These are phyloP conservation scores for Globisporangium takayamanum DNA, from an alignment of 352 stramenopile species.

Conservation along the genomic window DNA sequence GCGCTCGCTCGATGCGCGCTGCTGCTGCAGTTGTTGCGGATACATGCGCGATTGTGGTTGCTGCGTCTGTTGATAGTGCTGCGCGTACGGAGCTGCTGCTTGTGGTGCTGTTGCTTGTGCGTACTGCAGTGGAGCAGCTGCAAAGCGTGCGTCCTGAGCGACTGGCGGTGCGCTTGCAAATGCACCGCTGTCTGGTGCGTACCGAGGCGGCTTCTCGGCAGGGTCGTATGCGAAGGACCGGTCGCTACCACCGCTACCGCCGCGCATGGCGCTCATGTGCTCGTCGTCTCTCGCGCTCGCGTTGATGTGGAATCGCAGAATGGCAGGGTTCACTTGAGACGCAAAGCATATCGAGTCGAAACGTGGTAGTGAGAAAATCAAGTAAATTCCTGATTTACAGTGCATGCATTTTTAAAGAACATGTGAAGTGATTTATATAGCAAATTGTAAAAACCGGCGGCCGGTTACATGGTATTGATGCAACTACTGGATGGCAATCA, in stretches of 20 bases:
- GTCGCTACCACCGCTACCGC: slow-evolving; percentile 13
- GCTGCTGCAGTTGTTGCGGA: background rate
- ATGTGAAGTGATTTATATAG: too few relatives aligned
- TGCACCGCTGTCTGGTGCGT: background rate
- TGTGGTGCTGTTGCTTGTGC: background rate
- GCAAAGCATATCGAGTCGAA: too few relatives aligned
- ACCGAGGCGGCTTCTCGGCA: background rate
- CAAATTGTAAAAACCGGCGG: too few relatives aligned
- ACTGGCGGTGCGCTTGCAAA: background rate
- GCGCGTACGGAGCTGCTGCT: background rate
- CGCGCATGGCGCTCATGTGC: slow-evolving; percentile 3
- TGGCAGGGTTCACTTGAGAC: too few relatives aligned
- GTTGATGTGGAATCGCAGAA: too few relatives aligned
- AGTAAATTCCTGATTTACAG: too few relatives aligned
- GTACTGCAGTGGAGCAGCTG: background rate
- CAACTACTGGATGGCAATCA: too few relatives aligned
- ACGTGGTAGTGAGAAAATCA: too few relatives aligned
- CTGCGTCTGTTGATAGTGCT: background rate
- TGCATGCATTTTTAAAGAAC: too few relatives aligned
- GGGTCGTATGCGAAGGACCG: background rate
- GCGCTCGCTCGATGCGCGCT: background rate
- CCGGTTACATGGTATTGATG: too few relatives aligned
- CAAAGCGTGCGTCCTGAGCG: background rate
- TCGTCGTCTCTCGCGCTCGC: too few relatives aligned
- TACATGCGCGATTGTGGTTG: background rate